Conservation (phyloP, 2,329 filamentous ascomycete species). For the Fusarium sp. region DNA sequence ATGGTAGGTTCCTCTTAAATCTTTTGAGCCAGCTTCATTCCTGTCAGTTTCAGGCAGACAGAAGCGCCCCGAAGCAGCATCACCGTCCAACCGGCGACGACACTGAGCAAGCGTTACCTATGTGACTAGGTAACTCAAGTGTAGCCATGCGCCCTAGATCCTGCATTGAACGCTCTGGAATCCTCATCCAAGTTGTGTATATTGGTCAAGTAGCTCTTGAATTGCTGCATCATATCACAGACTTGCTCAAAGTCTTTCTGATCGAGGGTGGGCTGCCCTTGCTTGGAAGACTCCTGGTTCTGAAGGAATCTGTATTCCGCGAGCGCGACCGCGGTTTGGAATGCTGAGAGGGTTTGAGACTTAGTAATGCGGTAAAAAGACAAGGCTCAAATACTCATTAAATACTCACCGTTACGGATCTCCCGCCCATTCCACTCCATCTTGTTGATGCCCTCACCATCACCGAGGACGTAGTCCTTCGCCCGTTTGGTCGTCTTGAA, state of each 20-base stretch:
- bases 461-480: conserved; percentile 10
- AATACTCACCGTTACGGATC: neutral
- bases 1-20: no score
- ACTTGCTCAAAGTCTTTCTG: conserved; percentile 14
- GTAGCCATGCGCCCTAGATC: neutral
- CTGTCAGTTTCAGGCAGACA: no score
- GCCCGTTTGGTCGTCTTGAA: conserved; percentile 12
- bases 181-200: neutral
- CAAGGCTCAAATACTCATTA: neutral
- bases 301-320: conserved; percentile 14
- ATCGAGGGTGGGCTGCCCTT: neutral
- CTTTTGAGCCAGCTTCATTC: no score
- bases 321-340: conserved; percentile 22
- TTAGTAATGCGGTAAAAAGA: neutral
- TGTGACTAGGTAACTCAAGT: no score
- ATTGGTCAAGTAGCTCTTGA: conserved; percentile 4
- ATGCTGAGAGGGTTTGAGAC: neutral
- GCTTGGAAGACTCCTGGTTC: conserved; percentile 2
- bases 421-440: conserved; percentile 1
- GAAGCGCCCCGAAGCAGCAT: no score
- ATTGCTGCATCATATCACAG: neutral
- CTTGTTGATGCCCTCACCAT: neutral
- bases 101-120: no score
- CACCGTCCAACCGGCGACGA: no score
- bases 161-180: neutral